Percentiles rank a stretch among this genome's conserved stretches.
phyloP scores from a whole-genome alignment of 140 eudicot species.

The Ambrosia hybrid region DNA sequence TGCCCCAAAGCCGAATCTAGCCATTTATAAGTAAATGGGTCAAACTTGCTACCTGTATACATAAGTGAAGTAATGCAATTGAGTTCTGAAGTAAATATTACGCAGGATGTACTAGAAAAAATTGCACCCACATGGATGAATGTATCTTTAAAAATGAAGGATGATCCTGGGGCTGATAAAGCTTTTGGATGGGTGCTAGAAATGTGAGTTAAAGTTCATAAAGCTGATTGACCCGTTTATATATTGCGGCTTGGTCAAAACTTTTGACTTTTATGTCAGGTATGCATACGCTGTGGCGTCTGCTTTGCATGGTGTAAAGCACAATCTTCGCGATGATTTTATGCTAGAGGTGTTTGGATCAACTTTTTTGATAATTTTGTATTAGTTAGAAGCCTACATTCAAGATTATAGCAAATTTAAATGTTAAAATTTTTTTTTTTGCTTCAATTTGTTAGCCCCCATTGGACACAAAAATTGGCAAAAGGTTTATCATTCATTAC shows the following conservation, averaged over 20 bases:
- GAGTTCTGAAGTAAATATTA: constrained; percentile 17
- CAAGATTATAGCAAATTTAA: neutral
- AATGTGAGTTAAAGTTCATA: constrained; percentile 54
- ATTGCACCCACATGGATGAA: constrained; percentile 97
- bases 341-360: constrained; percentile 69
- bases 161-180: constrained; percentile 73
- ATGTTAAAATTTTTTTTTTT: neutral
- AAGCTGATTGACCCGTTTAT: constrained; percentile 14
- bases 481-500: constrained; percentile 71
- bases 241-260: neutral
- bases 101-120: constrained; percentile 64
- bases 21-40: neutral
- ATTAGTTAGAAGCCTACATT: neutral
- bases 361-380: neutral
- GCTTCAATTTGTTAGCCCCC: constrained; percentile 67
- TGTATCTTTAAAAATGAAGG: constrained; percentile 77
- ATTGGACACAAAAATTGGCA: constrained; percentile 54
- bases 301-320: constrained; percentile 87
- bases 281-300: constrained; percentile 96
- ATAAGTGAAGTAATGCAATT: constrained; percentile 8
- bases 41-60: neutral
- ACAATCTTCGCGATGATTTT: constrained; percentile 81
- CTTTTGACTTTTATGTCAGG: constrained; percentile 41
- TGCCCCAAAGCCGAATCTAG: neutral
- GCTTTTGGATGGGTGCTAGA: constrained; percentile 90